Percentiles rank a stretch among this genome's conserved stretches.
Conservation (phyloP, 2,329 filamentous ascomycete species). For the Calonectria pauciramosa region DNA sequence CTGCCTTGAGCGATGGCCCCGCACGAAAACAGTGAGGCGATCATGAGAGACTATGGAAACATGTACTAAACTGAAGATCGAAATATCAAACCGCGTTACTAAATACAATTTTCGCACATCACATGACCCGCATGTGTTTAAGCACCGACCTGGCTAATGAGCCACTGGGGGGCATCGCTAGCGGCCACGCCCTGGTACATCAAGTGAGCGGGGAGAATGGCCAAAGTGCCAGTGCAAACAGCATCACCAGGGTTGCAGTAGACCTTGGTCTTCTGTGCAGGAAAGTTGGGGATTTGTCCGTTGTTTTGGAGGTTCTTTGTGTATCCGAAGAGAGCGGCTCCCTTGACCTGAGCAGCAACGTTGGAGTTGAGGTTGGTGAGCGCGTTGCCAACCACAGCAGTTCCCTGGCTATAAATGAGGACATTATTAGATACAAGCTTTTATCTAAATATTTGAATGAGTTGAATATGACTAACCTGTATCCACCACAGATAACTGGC, state of each 20-base stretch:
- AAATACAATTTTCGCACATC: neutral
- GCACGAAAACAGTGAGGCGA: neutral
- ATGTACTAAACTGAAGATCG: neutral
- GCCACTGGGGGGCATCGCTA: neutral
- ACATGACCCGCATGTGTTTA: neutral
- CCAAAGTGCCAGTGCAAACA: constrained; percentile 54
- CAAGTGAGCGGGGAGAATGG: constrained; percentile 52
- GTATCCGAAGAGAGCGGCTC: constrained; percentile 56
- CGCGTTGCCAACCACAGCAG: constrained; percentile 58
- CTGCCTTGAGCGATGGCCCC: neutral
- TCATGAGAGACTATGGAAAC: neutral
- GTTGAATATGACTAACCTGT: too few species aligned
- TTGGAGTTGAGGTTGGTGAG: constrained; percentile 50
- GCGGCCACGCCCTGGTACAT: neutral
- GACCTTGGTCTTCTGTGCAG: constrained; percentile 50
- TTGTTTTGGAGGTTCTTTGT: constrained; percentile 59
- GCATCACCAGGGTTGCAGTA: constrained; percentile 54
- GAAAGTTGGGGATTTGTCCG: constrained; percentile 55
- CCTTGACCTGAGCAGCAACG: constrained; percentile 53
- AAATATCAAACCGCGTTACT: neutral
- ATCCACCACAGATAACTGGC: constrained; percentile 57
- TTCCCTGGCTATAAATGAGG: constrained; percentile 58
- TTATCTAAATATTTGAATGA: too few species aligned
- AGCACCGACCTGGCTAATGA: constrained; percentile 2
- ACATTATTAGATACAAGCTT: too few species aligned